Conservation (phyloP, 331 rosid genomes). For the Cydonia oblonga region DNA sequence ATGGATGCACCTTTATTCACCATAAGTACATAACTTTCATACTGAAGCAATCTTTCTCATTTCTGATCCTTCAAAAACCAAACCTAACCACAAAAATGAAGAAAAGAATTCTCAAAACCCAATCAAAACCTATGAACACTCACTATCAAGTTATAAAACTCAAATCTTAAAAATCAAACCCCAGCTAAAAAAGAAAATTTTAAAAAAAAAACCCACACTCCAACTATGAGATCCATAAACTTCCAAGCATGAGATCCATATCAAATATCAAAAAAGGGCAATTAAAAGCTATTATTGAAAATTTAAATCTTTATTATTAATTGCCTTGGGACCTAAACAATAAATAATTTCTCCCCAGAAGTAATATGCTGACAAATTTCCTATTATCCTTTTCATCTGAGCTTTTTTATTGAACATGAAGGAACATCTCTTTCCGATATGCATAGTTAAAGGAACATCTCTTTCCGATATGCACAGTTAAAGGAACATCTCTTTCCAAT, state of each 20-base stretch:
- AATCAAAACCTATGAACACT: not conserved
- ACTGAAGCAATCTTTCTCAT: constrained; percentile 12
- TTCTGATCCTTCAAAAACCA: constrained; percentile 9
- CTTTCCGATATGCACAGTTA: not conserved
- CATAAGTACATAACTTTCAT: constrained; percentile 2
- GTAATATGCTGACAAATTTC: not conserved
- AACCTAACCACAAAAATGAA: not conserved
- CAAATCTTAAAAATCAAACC: constrained; percentile 1
- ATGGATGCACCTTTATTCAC: constrained; percentile 16
- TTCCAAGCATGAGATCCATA: too few relatives aligned
- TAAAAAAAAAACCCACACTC: too few relatives aligned
- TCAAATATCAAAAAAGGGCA: not conserved
- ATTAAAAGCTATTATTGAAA: not conserved
- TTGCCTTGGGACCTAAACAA: not conserved
- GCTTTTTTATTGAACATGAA: not conserved
- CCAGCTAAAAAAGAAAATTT: not conserved
- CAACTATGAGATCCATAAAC: too few relatives aligned
- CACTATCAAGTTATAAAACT: constrained; percentile 2
- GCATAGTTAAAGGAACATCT: not conserved
- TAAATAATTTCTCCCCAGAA: not conserved
- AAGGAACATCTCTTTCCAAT: not conserved
- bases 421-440: not conserved
- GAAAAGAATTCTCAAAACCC: constrained; percentile 14
- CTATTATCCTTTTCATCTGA: not conserved
- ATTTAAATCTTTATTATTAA: not conserved